A percentile compares a stretch with the other conserved stretches of the same genome.
Conservation (phyloP, 2,329 filamentous ascomycete species). For the Ophiostoma himal-ulmi region DNA sequence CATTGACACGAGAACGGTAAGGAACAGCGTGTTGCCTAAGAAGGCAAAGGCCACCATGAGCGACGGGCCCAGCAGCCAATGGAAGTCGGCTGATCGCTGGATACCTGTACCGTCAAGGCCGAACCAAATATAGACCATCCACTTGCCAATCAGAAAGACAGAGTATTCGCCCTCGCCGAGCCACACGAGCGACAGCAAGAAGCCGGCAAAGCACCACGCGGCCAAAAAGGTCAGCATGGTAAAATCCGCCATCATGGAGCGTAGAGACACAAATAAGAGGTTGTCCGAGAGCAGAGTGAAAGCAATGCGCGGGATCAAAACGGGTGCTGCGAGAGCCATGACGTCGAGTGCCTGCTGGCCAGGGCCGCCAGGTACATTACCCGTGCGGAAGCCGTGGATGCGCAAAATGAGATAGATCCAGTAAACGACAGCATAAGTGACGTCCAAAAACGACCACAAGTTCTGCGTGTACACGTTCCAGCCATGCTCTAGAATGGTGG, state of each 20-base stretch:
- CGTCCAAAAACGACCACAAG: conserved; percentile 80
- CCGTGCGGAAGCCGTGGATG: conserved; percentile 54
- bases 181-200: conserved; percentile 74
- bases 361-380: conserved; percentile 36
- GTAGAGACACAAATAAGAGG: conserved; percentile 71
- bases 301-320: conserved; percentile 70
- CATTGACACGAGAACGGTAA: conserved; percentile 86
- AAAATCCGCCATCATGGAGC: conserved; percentile 83
- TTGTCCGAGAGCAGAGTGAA: conserved; percentile 82
- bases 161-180: conserved; percentile 60
- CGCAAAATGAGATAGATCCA: conserved; percentile 62
- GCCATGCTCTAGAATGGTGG: conserved; percentile 68
- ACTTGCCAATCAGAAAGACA: conserved; percentile 69
- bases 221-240: conserved; percentile 69
- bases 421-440: conserved; percentile 70
- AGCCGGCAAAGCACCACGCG: conserved; percentile 78
- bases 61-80: conserved; percentile 70
- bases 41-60: conserved; percentile 82
- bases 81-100: conserved; percentile 60
- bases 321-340: conserved; percentile 70
- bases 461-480: conserved; percentile 80
- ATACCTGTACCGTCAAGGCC: conserved; percentile 69
- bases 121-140: conserved; percentile 94
- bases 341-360: conserved; percentile 69
- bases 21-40: conserved; percentile 77